These are phyloP conservation scores for Nymphaea colorata DNA, from an alignment of 164 flowering plant genomes.

Conservation along the genomic window DNA sequence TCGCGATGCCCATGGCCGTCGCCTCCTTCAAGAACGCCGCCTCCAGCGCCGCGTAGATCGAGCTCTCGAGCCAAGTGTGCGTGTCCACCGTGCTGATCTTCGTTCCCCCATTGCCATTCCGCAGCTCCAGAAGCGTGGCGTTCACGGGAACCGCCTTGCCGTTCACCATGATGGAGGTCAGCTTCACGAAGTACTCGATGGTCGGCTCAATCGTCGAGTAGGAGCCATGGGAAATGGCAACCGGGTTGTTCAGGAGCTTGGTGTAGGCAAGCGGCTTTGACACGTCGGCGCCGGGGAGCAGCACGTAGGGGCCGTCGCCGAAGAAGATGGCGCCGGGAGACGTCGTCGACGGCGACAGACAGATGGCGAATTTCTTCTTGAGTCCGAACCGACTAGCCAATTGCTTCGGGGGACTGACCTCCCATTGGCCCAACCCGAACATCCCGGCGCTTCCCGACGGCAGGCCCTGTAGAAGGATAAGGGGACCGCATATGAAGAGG, in stretches of 20 bases:
- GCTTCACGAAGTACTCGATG: conserved; percentile 20
- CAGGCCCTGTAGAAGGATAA: conserved; percentile 5
- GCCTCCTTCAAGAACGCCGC: conserved; percentile 15
- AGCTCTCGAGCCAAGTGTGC: conserved; percentile 15
- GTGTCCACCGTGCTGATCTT: conserved; percentile 16
- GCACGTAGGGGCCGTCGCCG: conserved; percentile 23
- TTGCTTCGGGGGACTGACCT: conserved; percentile 14
- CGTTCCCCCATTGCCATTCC: conserved; percentile 14
- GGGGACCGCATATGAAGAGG: conserved; percentile 14
- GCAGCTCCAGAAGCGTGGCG: conserved; percentile 11
- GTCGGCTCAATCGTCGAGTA: not conserved
- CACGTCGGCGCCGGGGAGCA: conserved; percentile 17
- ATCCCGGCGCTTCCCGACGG: conserved; percentile 13
- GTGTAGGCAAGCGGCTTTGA: conserved; percentile 18
- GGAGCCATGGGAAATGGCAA: conserved; percentile 4
- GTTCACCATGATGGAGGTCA: conserved; percentile 15
- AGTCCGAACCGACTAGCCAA: conserved; percentile 15
- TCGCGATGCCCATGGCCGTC: conserved; percentile 8
- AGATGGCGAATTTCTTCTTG: conserved; percentile 22
- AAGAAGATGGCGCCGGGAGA: conserved; percentile 23
- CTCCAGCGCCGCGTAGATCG: conserved; percentile 27
- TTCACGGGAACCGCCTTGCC: conserved; percentile 7
- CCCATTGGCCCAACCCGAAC: conserved; percentile 18
- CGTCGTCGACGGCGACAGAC: conserved; percentile 11
- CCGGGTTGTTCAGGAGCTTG: conserved; percentile 18